phyloP scores from a whole-genome alignment of 495 filamentous ascomycete species.

The Pyronema domesticum region DNA sequence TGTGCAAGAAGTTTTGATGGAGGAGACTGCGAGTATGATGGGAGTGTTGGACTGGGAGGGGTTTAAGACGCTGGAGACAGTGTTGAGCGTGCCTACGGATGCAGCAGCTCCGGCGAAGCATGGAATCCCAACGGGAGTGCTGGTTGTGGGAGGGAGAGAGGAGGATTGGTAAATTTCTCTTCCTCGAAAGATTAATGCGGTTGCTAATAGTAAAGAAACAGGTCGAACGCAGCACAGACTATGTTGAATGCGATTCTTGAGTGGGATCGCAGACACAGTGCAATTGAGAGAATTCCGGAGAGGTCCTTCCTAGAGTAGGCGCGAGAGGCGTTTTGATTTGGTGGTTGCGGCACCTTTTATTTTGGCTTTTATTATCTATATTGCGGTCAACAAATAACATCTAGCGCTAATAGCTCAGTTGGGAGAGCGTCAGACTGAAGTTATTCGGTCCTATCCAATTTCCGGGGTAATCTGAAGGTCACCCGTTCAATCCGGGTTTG shows the following conservation, averaged over 20 bases:
- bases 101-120: neutral
- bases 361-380: no score
- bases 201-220: neutral
- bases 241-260: neutral
- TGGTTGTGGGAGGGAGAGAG: neutral
- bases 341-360: no score
- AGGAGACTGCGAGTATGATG: neutral
- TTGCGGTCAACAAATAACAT: no score
- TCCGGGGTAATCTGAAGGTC: no score
- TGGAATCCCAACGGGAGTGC: neutral
- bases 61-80: no score
- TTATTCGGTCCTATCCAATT: no score
- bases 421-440: no score
- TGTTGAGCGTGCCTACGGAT: neutral
- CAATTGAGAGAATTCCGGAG: neutral
- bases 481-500: no score
- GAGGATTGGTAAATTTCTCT: neutral
- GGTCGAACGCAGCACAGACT: neutral
- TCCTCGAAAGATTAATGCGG: neutral
- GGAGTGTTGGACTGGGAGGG: no score
- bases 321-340: no score
- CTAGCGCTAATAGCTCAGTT: no score
- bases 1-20: neutral
- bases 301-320: neutral
- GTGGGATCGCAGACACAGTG: neutral